A percentile compares a stretch with the other conserved stretches of the same genome.
Evolutionary conservation across 2,329 filamentous ascomycete species (phyloP).

Genomic region (Diaporthe destruens): DNA sequence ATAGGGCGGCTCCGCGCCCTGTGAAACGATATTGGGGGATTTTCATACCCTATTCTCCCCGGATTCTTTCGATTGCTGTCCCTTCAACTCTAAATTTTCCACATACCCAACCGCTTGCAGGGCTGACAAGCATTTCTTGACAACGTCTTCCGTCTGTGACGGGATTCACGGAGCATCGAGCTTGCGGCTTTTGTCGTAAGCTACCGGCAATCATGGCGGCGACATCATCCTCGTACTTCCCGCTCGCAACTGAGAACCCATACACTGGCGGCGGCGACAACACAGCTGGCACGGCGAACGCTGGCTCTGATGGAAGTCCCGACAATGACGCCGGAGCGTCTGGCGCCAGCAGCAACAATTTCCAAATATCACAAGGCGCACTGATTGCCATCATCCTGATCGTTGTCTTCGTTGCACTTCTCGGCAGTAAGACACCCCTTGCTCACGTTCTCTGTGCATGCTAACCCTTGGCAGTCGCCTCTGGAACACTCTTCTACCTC

Average conservation of each 20-base stretch:
- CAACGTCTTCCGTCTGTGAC: slow-evolving; percentile 6
- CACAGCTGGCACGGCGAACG: slow-evolving; percentile 47
- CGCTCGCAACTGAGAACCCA: slow-evolving; percentile 57
- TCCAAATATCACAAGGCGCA: slow-evolving; percentile 75
- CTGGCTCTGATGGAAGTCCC: slow-evolving; percentile 47
- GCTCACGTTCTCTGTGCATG: neutral
- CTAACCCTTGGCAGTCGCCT: slow-evolving; percentile 63
- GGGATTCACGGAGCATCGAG: neutral
- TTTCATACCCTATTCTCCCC: slow-evolving; percentile 23
- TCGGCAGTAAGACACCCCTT: slow-evolving; percentile 70
- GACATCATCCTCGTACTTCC: slow-evolving; percentile 54
- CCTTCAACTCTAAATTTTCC: neutral
- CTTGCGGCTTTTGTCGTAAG: neutral
- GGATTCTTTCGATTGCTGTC: neutral
- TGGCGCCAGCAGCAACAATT: slow-evolving; percentile 67
- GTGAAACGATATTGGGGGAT: neutral
- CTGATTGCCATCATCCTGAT: slow-evolving; percentile 81
- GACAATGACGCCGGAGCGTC: slow-evolving; percentile 74
- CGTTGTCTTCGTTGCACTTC: slow-evolving; percentile 73
- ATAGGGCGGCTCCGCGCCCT: slow-evolving; percentile 34
- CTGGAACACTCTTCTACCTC: slow-evolving; percentile 78
- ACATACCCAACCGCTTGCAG: slow-evolving; percentile 1
- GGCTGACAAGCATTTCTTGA: slow-evolving; percentile 15
- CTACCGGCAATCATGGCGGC: slow-evolving; percentile 54
- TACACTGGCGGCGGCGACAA: slow-evolving; percentile 52